Base-by-base conservation (phyloP, 2,329 filamentous ascomycete genomes). In the Ophiostoma angusticollis region DNA sequence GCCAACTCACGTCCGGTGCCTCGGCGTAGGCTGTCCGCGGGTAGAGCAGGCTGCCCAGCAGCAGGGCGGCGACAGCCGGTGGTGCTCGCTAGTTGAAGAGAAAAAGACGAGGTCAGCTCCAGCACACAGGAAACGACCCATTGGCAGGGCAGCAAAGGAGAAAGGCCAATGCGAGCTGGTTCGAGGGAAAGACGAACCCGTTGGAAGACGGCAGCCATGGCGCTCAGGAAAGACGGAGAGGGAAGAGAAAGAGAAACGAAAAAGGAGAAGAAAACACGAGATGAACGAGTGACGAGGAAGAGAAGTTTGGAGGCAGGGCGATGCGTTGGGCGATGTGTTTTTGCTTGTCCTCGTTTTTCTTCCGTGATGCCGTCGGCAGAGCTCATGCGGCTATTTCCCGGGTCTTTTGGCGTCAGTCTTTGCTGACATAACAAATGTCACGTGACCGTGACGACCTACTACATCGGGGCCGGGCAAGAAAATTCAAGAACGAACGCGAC, bases 191-290 rank as follows among this genome's bases (percentile, higher is more conserved):
- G 37, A 41, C 62, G 56, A 54, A 75, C 71, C 65, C 63, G 65
- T 59, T 65, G 67, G 53, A 74, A 60, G 58, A 74, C 61, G 54
- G 70, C 65, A 61, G 70, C 70, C 71, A 75, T 75, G 57, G 57
- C 67, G 35, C 16, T 28, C 9, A 16, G 19, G 19, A 35, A 27
- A 3, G 32, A 31, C 25, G n/a, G 9, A 24, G 12, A 17, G 2
- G 2, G 25, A 19, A 30, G 31, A 19, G 18, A 12, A 22, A 17
- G 28, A 17, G 11, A 30, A 13, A 25, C 22, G 27, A 4, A 24
- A 30, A 35, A 31, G 5, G 8, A 25, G 21, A 22, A 37, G 14
- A 7, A 12, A 30, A 35, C 27, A 18, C 11, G 16, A 17, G 19
- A 8, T 11, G 23, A 31, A 35, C n/a, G 24, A 39, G 35, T 14